Conservation (phyloP, 495 filamentous ascomycete species). For the Talaromyces wortmannii region DNA sequence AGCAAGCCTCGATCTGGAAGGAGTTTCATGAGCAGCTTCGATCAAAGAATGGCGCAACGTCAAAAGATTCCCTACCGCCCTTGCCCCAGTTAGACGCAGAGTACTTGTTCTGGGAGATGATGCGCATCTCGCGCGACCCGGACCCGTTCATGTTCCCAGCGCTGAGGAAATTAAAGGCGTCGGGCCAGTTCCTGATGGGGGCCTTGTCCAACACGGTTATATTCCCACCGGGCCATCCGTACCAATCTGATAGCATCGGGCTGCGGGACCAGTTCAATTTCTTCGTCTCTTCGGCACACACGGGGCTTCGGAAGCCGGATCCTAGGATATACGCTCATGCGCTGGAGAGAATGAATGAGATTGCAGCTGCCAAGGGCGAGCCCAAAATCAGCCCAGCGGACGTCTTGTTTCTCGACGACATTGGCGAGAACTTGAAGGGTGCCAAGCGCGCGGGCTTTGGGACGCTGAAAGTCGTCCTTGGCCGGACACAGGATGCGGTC, state of each 20-base stretch:
- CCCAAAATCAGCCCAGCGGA: slow-evolving; percentile 55
- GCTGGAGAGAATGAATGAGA: slow-evolving; percentile 53
- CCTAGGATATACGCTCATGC: slow-evolving; percentile 72
- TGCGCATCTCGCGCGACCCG: slow-evolving; percentile 59
- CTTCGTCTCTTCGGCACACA: slow-evolving; percentile 77
- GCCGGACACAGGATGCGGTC: slow-evolving; percentile 70
- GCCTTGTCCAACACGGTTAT: slow-evolving; percentile 86
- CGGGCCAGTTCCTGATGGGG: slow-evolving; percentile 62
- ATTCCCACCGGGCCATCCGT: slow-evolving; percentile 63
- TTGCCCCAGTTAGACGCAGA: slow-evolving; percentile 72
- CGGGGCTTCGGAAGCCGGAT: slow-evolving; percentile 85
- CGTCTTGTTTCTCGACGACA: slow-evolving; percentile 89
- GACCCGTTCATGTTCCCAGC: slow-evolving; percentile 88
- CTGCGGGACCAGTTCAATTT: slow-evolving; percentile 66
- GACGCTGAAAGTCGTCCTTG: slow-evolving; percentile 79
- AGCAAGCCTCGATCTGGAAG: slow-evolving; percentile 57
- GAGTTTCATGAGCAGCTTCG: slow-evolving; percentile 41
- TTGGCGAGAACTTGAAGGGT: slow-evolving; percentile 84
- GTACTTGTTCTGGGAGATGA: slow-evolving; percentile 88
- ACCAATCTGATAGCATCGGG: slow-evolving; percentile 36
- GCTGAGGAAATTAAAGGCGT: slow-evolving; percentile 57
- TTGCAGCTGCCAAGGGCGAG: slow-evolving; percentile 47
- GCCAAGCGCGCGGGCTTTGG: slow-evolving; percentile 69
- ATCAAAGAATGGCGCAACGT: slow-evolving; percentile 15
- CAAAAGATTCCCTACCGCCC: slow-evolving; percentile 41